These are phyloP conservation scores for Rhizophora mangle DNA, from an alignment of 345 rosid genomes.

Conservation along the genomic window DNA sequence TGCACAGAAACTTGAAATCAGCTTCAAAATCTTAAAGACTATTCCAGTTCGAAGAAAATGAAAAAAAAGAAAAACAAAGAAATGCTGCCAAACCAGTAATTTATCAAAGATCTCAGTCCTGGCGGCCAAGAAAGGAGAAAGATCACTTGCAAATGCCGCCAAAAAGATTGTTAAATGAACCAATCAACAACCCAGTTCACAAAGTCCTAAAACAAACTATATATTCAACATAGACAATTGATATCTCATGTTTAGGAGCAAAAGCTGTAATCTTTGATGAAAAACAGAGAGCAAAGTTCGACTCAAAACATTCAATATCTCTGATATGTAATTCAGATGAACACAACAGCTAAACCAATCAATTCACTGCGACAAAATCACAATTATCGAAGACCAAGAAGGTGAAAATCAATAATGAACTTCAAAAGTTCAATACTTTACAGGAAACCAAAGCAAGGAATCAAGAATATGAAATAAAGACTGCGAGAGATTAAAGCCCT, in stretches of 20 bases:
- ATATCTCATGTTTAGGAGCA: not conserved
- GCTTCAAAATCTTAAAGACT: slow-evolving; percentile 2
- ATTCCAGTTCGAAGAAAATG: not conserved
- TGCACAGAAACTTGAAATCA: not conserved
- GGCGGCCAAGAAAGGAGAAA: not conserved
- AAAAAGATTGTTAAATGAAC: not conserved
- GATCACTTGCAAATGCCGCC: not conserved
- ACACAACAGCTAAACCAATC: not conserved
- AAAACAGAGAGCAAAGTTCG: not conserved
- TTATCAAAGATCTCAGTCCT: not conserved
- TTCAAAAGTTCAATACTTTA: not conserved
- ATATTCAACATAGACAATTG: slow-evolving; percentile 2
- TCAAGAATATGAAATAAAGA: not conserved
- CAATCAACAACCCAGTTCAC: slow-evolving; percentile 5
- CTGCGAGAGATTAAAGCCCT: not conserved
- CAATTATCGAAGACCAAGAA: not conserved
- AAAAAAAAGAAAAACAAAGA: not conserved
- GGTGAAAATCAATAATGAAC: not conserved
- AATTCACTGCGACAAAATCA: not conserved
- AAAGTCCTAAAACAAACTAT: not conserved
- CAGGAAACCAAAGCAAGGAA: not conserved
- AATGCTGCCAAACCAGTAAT: slow-evolving; percentile 2
- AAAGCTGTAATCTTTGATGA: not conserved
- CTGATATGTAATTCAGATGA: not conserved
- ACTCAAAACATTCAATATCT: not conserved